Evolutionary conservation across 1,139 yeast species (phyloP).

Genomic region (Meyerozyma sp.): DNA sequence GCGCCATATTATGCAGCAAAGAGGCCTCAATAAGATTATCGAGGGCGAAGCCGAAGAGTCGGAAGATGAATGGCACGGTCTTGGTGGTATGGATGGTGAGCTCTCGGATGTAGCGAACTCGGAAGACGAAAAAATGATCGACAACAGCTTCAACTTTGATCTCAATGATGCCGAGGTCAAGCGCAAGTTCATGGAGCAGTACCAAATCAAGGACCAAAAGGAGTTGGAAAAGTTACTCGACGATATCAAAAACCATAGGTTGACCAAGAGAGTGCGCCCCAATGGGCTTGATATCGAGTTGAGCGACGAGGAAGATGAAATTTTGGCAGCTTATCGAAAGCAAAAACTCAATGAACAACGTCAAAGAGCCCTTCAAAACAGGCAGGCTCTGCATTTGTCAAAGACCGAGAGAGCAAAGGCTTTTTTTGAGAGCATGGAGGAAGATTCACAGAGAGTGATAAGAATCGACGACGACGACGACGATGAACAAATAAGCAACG

Average conservation of each 20-base stretch:
- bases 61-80: slow-evolving; percentile 92
- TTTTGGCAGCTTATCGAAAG: slow-evolving; percentile 46
- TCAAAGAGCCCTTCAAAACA: slow-evolving; percentile 50
- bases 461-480: slow-evolving; percentile 25
- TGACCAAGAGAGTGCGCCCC: slow-evolving; percentile 56
- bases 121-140: slow-evolving; percentile 79
- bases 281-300: slow-evolving; percentile 61
- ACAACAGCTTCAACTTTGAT: slow-evolving; percentile 59
- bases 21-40: slow-evolving; percentile 49
- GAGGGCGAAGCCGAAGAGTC: slow-evolving; percentile 94
- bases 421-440: slow-evolving; percentile 60
- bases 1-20: slow-evolving; percentile 46
- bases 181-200: slow-evolving; percentile 59
- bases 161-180: slow-evolving; percentile 59
- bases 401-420: slow-evolving; percentile 60
- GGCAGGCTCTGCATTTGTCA: slow-evolving; percentile 42
- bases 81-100: slow-evolving; percentile 82
- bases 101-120: slow-evolving; percentile 60
- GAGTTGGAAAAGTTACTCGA: slow-evolving; percentile 71
- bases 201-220: slow-evolving; percentile 62
- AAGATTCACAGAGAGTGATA: slow-evolving; percentile 34
- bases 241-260: slow-evolving; percentile 79
- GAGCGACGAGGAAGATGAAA: slow-evolving; percentile 61
- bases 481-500: slow-evolving; percentile 9
- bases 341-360: slow-evolving; percentile 53